Evolutionary conservation across 495 filamentous ascomycete genomes (phyloP).

Genomic region (Lichenothelia convexa): DNA sequence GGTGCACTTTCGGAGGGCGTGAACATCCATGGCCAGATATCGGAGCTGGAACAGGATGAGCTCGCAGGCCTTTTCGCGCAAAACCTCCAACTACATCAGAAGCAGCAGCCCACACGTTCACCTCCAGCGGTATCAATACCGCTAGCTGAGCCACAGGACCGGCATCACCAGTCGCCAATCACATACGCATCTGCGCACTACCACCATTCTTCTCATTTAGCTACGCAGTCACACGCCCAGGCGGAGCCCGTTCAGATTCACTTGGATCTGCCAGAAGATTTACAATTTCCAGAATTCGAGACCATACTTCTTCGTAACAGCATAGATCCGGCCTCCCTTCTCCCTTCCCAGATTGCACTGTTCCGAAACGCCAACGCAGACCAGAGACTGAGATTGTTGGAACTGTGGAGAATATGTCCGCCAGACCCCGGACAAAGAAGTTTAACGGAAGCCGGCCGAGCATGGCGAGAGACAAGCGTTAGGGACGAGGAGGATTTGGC

Average conservation of each 20-base stretch:
- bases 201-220: conserved; percentile 19
- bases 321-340: conserved; percentile 20
- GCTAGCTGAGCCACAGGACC: conserved; percentile 1
- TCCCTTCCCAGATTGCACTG: conserved; percentile 21
- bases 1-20: conserved; percentile 17
- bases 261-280: conserved; percentile 9
- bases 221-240: conserved; percentile 11
- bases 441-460: not conserved
- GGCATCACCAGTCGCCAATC: conserved; percentile 2
- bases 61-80: conserved; percentile 19
- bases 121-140: not conserved
- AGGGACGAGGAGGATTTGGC: conserved; percentile 22
- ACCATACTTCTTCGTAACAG: conserved; percentile 15
- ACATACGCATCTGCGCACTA: conserved; percentile 22
- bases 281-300: conserved; percentile 12
- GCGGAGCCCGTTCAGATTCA: conserved; percentile 4
- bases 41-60: conserved; percentile 21
- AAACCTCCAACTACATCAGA: conserved; percentile 5
- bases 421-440: conserved; percentile 9
- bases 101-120: not conserved
- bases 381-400: conserved; percentile 21
- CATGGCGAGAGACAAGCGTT: conserved; percentile 16
- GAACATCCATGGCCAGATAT: conserved; percentile 9
- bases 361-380: conserved; percentile 21
- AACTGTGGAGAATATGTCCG: conserved; percentile 24